A percentile compares a stretch with the other conserved stretches of the same genome.
Evolutionary conservation across 768 basidiomycete species (phyloP).

Genomic region (Rhizopogon rudus): DNA sequence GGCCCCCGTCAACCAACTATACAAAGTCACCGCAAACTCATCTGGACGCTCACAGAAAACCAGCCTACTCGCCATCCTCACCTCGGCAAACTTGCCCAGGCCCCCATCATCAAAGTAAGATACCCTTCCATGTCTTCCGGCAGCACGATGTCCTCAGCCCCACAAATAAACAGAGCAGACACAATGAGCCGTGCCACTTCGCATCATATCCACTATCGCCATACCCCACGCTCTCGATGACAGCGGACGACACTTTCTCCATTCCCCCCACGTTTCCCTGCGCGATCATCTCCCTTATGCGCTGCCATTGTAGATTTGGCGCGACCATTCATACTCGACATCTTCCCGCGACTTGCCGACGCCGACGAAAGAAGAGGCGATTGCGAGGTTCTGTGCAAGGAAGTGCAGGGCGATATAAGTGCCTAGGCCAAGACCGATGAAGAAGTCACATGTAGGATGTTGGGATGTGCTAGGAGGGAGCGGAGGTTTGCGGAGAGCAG

Average conservation of each 20-base stretch:
- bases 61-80: neutral
- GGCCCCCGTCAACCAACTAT: neutral
- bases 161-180: neutral
- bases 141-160: neutral
- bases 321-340: neutral
- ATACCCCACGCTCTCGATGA: neutral
- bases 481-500: neutral
- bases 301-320: too few species aligned
- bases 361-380: neutral
- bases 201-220: neutral
- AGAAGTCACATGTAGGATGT: neutral
- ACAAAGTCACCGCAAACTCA: neutral
- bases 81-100: neutral
- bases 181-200: neutral
- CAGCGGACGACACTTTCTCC: neutral
- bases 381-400: neutral
- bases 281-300: too few species aligned
- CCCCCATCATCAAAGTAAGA: neutral
- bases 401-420: neutral
- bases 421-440: neutral
- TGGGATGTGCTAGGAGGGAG: neutral
- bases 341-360: neutral
- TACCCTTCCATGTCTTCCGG: neutral
- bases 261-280: neutral
- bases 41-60: neutral